Evolutionary conservation across 2,329 filamentous ascomycete genomes (phyloP), one percentile per base, ranked within the genome.

Genomic region (Epichloe amarillans): DNA sequence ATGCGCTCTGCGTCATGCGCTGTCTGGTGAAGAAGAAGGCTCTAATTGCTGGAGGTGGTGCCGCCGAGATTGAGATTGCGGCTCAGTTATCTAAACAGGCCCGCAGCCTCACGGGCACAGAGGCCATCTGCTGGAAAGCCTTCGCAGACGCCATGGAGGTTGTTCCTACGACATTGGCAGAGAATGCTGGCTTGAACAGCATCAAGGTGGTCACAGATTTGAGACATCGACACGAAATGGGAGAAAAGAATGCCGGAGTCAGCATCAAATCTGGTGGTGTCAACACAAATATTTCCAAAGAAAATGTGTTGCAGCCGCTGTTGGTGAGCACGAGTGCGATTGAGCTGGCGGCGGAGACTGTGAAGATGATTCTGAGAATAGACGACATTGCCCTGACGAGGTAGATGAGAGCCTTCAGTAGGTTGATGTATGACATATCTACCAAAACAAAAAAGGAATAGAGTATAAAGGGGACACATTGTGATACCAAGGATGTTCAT

Each of bases 21-120:
- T 98, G 93, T 66, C 73, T 98, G 54, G 93, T 98, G 60, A 98
- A 98, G 82, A 98, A 97, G 82, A 95, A 94, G 73, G 93, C 93
- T n/a, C 80, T 98, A 52, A 95, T 98, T 61, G 91, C 94, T 14
- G 93, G 93, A 68, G 93, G 93, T 62, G 93, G 93, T 65, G 93
- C 93, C 2, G 88, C 93, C 26, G 93, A 98, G 70, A 94, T 97
- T 62, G 90, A 97, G 71, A 91, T 98, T 61, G 88, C 93, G 21
- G 86, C 93, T 50, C 80, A 88, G 62, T 79, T 98, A 36, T 82
- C 85, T 52, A 84, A 87, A 69, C 85, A 87, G 64, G 82, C 91
- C 8, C 86, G 90, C 58, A 82, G 84, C 61, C 76, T 96, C 54
- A 83, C 84, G 0, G 94, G 94, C 54, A 96, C 93, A 5, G 93